A percentile compares a stretch with the other conserved stretches of the same genome.
These are phyloP conservation scores for Cymbopogon citratus DNA, from an alignment of 176 grass and related monocot genomes.

Conservation along the genomic window DNA sequence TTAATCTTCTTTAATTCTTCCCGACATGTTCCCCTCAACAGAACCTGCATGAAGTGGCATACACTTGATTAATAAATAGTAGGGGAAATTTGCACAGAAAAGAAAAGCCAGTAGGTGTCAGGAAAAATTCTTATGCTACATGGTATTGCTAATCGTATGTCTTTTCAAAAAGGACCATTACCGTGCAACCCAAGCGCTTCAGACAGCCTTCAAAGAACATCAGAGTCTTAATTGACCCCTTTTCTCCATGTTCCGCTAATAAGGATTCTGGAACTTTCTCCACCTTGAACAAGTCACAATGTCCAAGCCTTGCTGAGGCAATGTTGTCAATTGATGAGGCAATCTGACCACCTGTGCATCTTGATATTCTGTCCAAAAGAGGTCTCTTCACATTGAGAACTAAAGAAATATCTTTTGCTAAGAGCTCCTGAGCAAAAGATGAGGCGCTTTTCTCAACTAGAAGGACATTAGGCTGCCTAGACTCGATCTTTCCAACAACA, in stretches of 20 bases:
- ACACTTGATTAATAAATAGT: slow-evolving; percentile 8
- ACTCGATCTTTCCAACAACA: slow-evolving; percentile 66
- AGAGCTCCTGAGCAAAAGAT: slow-evolving; percentile 77
- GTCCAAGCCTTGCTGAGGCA: slow-evolving; percentile 52
- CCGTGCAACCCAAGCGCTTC: slow-evolving; percentile 82
- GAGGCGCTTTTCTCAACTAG: slow-evolving; percentile 91
- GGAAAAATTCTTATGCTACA: neutral
- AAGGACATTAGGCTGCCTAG: slow-evolving; percentile 67
- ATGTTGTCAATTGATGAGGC: slow-evolving; percentile 70
- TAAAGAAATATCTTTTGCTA: slow-evolving; percentile 82
- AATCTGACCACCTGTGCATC: slow-evolving; percentile 86
- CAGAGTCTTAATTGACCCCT: slow-evolving; percentile 57
- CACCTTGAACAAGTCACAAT: slow-evolving; percentile 70
- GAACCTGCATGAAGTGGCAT: slow-evolving; percentile 43
- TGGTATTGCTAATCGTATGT: neutral
- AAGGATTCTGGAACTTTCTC: slow-evolving; percentile 61
- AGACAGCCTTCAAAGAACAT: slow-evolving; percentile 97
- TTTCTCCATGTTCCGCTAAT: slow-evolving; percentile 31
- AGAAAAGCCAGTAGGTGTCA: neutral
- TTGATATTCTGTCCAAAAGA: slow-evolving; percentile 80
- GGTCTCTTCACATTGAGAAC: slow-evolving; percentile 86
- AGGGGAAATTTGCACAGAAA: slow-evolving; percentile 2
- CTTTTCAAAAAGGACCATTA: slow-evolving; percentile 36
- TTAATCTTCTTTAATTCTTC: slow-evolving; percentile 89
- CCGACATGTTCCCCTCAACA: slow-evolving; percentile 56